These are phyloP conservation scores for Chlamydomonas sp. DNA, from an alignment of 139 green algal genomes.

Conservation along the genomic window DNA sequence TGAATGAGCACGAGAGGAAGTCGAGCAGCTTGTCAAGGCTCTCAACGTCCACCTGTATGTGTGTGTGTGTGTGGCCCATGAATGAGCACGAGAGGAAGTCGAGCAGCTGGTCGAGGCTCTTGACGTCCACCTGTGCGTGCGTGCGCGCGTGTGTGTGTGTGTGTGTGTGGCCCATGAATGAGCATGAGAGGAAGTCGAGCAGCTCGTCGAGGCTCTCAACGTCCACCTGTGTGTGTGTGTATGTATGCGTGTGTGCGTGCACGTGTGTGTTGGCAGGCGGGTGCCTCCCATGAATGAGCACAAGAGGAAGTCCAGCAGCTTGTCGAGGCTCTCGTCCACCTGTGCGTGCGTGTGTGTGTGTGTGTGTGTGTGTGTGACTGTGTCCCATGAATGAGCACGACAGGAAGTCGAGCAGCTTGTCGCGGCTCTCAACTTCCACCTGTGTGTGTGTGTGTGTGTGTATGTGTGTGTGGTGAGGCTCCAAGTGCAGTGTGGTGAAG, in stretches of 20 bases:
- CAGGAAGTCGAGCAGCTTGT: constrained; percentile 77
- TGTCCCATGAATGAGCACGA: constrained; percentile 49
- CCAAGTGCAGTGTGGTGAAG: too few relatives aligned
- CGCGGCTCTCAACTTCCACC: constrained; percentile 40
- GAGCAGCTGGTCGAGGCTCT: constrained; percentile 58
- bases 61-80: constrained; percentile 46
- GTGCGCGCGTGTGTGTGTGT: too few relatives aligned
- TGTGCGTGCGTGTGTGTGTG: too few relatives aligned
- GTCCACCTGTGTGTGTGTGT: constrained; percentile 33
- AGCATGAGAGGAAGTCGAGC: constrained; percentile 70
- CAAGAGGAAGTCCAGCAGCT: constrained; percentile 75
- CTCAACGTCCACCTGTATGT: constrained; percentile 34
- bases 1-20: constrained; percentile 69
- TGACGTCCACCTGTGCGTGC: constrained; percentile 37
- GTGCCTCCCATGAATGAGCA: constrained; percentile 52
- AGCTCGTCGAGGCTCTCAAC: constrained; percentile 51
- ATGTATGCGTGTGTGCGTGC: too few relatives aligned
- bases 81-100: constrained; percentile 70
- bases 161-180: constrained; percentile 54
- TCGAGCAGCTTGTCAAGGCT: constrained; percentile 61
- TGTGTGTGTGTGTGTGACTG: too few relatives aligned
- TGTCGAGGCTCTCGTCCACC: constrained; percentile 42
- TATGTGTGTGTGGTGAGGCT: too few relatives aligned
- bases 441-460: too few relatives aligned
- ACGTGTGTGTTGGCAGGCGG: too few relatives aligned